Base-by-base conservation (phyloP, 371 early-diverging fungal species). In the Dichotomocladium elegans region DNA sequence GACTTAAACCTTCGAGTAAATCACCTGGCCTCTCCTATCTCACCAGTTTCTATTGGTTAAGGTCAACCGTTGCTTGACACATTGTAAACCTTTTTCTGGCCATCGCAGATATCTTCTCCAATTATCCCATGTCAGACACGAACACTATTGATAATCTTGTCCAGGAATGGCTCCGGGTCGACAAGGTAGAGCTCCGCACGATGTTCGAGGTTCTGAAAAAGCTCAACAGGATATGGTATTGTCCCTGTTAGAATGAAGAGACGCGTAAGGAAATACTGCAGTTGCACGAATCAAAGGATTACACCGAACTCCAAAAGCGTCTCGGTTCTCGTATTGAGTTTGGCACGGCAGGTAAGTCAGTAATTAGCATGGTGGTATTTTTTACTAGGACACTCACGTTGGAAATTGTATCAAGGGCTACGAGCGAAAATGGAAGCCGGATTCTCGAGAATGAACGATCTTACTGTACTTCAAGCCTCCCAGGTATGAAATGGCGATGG, bases 371-470 rank as follows among this genome's bases (percentile, higher is more conserved):
- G 42, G 30, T 29, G 25, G 33, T 15, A 10, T 15, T 29, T 47
- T 31, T 27, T 24, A n/a, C n/a, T 26, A 11, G 28, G 24, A 3
- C 17, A 27, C 10, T n/a, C 21, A 11, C 9, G 29, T 57, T 35
- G 24, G 8, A 31, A 21, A 15, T 29, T 37, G 37, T 37, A 37
- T 37, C 10, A 40, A 84, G 93, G 97, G 12, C 72, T 97, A 27
- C 81, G 98, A 43, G 92, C 97, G 2, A 80, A 81, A 34, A 96
- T 96, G 97, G 92, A 92, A 57, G 92, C 94, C 49, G 98, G 98
- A n/a, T 96, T 93, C 74, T 75, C 93, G 11, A 72, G 94, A 50
- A 95, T 97, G 91, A 96, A 96, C 68, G 88, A 89, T 51, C 70
- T 96, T 59, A 96, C 96, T 0, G 95, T 97, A 19, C 82, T 92